Percentiles rank a stretch among this genome's conserved stretches.
These are phyloP conservation scores for Tulasnella sp. DNA, from an alignment of 768 basidiomycete species.

Conservation along the genomic window DNA sequence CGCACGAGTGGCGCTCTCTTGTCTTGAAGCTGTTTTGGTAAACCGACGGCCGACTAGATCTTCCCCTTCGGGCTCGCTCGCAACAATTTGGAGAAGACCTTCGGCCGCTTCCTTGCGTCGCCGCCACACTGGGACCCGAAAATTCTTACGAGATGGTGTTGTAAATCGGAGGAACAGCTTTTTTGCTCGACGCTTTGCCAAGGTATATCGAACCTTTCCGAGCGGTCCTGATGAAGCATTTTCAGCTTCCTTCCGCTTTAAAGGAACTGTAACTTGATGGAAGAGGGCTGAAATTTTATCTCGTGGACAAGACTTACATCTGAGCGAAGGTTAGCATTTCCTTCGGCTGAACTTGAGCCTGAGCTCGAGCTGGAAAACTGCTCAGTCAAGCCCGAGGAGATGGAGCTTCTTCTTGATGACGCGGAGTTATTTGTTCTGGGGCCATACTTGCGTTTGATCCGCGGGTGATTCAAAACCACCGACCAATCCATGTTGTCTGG, in stretches of 20 bases:
- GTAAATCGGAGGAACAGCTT: background rate
- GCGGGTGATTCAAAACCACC: background rate
- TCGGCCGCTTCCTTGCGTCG: background rate
- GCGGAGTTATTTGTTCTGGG: background rate
- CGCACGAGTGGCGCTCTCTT: background rate
- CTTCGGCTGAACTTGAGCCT: background rate
- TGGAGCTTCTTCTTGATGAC: background rate
- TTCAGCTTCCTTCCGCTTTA: background rate
- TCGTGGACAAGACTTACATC: background rate
- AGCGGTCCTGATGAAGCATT: background rate
- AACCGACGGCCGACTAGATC: background rate
- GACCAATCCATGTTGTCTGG: background rate
- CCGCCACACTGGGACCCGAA: background rate
- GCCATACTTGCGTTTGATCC: background rate
- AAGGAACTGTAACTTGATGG: background rate
- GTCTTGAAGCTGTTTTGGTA: background rate
- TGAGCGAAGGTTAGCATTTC: background rate
- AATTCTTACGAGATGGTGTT: background rate
- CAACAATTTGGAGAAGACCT: background rate
- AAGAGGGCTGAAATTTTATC: background rate
- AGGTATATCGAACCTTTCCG: background rate
- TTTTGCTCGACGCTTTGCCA: background rate
- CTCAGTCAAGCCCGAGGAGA: background rate
- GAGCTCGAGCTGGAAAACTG: background rate
- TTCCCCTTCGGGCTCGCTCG: background rate